These are phyloP conservation scores for Phytophthora agathidicida DNA, from an alignment of 352 stramenopile species.

Conservation along the genomic window DNA sequence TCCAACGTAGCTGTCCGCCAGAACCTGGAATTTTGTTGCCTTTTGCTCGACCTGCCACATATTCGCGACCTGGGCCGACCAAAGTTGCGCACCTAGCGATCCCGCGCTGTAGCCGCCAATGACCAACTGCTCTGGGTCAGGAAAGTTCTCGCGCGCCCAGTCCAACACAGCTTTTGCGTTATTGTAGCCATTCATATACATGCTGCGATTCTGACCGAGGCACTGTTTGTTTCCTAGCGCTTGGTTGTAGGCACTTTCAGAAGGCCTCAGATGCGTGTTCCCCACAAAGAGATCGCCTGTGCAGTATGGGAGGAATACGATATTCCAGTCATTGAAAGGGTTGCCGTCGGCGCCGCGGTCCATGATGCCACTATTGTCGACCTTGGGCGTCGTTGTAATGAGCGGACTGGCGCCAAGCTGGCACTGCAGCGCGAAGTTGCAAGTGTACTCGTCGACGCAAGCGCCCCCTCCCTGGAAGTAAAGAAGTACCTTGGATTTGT, in stretches of 20 bases:
- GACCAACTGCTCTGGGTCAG: conserved; percentile 49
- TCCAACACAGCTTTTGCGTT: conserved; percentile 61
- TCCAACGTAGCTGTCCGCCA: conserved; percentile 58
- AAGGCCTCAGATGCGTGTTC: conserved; percentile 20
- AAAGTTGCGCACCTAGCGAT: conserved; percentile 48
- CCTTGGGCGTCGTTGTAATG: conserved; percentile 41
- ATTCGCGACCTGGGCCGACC: conserved; percentile 40
- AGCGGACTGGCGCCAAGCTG: conserved; percentile 34
- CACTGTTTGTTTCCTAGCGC: conserved; percentile 44
- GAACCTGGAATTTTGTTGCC: conserved; percentile 44
- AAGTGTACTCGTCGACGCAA: conserved; percentile 59
- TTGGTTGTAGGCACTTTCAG: conserved; percentile 31
- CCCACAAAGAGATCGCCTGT: conserved; percentile 67
- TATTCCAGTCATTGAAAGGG: conserved; percentile 70
- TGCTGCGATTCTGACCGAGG: conserved; percentile 38
- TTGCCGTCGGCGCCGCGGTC: conserved; percentile 47
- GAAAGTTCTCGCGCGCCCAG: conserved; percentile 64
- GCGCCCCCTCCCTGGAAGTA: conserved; percentile 63
- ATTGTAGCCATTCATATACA: conserved; percentile 58
- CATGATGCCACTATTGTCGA: conserved; percentile 50
- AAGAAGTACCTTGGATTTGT: conserved; percentile 62
- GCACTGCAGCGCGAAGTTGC: conserved; percentile 61
- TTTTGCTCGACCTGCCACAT: conserved; percentile 55
- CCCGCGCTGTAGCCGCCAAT: conserved; percentile 58
- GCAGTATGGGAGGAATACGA: conserved; percentile 74